Base-by-base conservation (phyloP, 106 monocot genomes). In the Iris macrosiphon region DNA sequence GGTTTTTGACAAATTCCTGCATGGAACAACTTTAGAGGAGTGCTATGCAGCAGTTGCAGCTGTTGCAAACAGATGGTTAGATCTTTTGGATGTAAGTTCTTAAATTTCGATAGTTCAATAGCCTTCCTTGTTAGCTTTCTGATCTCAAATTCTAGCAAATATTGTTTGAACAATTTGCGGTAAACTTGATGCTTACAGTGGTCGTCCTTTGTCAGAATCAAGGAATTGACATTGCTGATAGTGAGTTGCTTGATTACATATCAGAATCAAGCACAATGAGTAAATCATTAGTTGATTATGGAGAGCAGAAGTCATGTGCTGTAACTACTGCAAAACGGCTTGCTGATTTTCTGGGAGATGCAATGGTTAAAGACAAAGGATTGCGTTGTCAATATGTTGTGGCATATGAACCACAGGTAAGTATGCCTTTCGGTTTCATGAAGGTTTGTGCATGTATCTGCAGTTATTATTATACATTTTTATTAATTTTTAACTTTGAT, bases 221-320 rank as follows among this genome's bases (percentile, higher is more conserved):
- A 75, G 95, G 95, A 44, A 80, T 73, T 52, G 95, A 90, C 66
- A 80, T 96, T 64, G 82, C 86, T 33, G 95, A 96, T 43, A 82
- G 79, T 67, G 95, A 96, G 66, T 69, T 96, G 74, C 89, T 96
- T 58, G 86, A 90, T 61, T 90, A 86, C 67, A 96, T 96, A 65
- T 96, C 95, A 42, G 95, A 96, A 65, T 96, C 89, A 52, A 96
- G 89, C 75, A 96, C 95, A 45, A 96, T 96, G 95, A 96, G 95
- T 60, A 96, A 96, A 65, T 96, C 95, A 31, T 69, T 96, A 33
- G 77, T 59, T 64, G 95, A 96, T 45, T 96, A 96, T 72, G 95
- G 95, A 17, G 82, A 62, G 18, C 89, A 90, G 33, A 96, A 96
- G 52, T 96, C 95, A 52, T 96, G 95, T 75, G 79, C 95, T 45